These are phyloP conservation scores for Pseudomicrostroma phylloplanum DNA, from an alignment of 1,284 basidiomycete genomes.

Conservation along the genomic window DNA sequence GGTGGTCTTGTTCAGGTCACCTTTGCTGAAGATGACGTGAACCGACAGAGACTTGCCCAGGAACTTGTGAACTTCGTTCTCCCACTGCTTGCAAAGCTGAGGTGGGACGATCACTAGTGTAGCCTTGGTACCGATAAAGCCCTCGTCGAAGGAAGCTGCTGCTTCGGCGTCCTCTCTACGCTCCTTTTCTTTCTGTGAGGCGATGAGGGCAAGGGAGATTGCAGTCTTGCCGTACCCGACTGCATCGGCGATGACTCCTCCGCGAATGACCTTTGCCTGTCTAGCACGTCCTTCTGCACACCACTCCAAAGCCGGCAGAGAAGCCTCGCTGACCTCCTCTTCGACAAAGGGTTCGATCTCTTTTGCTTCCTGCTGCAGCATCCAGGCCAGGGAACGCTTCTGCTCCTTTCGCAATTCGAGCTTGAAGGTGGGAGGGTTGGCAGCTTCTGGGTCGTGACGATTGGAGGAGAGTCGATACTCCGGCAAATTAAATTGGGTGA, in stretches of 20 bases:
- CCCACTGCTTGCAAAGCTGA: slow-evolving; percentile 84
- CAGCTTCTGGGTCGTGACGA: slow-evolving; percentile 65
- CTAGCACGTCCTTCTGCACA: slow-evolving; percentile 83
- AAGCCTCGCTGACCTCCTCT: slow-evolving; percentile 87
- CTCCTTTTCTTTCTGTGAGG: slow-evolving; percentile 21
- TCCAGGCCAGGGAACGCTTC: slow-evolving; percentile 83
- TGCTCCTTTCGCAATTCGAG: slow-evolving; percentile 69
- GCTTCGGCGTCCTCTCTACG: slow-evolving; percentile 10
- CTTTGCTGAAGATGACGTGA: slow-evolving; percentile 65
- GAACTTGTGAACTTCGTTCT: slow-evolving; percentile 78
- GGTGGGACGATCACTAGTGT: slow-evolving; percentile 82
- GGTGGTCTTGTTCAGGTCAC: slow-evolving; percentile 68
- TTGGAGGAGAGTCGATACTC: slow-evolving; percentile 71
- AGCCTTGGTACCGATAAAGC: slow-evolving; percentile 69
- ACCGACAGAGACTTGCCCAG: slow-evolving; percentile 62
- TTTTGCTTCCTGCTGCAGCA: slow-evolving; percentile 68
- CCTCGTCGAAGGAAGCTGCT: slow-evolving; percentile 62
- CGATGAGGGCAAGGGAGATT: slow-evolving; percentile 72
- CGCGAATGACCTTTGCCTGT: slow-evolving; percentile 67
- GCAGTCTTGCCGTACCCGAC: slow-evolving; percentile 96
- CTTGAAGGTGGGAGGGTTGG: slow-evolving; percentile 70
- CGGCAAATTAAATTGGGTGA: slow-evolving; percentile 51
- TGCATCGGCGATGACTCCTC: slow-evolving; percentile 89
- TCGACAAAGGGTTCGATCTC: slow-evolving; percentile 66
- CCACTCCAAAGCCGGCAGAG: slow-evolving; percentile 79